Conservation (phyloP, 495 filamentous ascomycete genomes). For the Viridothelium virens region DNA sequence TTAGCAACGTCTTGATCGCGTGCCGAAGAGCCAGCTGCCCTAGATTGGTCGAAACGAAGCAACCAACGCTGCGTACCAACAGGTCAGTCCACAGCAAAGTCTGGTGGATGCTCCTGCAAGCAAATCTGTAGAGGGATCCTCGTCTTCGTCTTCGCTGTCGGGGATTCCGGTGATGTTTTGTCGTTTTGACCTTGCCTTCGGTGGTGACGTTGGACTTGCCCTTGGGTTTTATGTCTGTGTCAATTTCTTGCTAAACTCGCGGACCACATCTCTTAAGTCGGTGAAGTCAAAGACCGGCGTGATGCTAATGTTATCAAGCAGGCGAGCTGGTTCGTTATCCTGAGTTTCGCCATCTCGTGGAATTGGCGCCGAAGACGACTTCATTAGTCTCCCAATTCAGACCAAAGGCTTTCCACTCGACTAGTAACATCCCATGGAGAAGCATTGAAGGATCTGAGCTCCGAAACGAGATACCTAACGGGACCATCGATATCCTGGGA, state of each 20-base stretch:
- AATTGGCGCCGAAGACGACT: background rate
- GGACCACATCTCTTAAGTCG: constrained; percentile 48
- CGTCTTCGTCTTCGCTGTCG: constrained; percentile 33
- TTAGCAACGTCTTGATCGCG: too few species aligned
- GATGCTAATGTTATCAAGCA: constrained; percentile 45
- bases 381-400: too few species aligned
- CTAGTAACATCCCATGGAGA: too few species aligned
- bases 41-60: too few species aligned
- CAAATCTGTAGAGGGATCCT: constrained; percentile 17
- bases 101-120: background rate
- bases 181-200: background rate
- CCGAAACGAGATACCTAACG: too few species aligned
- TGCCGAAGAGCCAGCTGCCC: too few species aligned
- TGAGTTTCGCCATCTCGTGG: background rate
- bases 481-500: too few species aligned
- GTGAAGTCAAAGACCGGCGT: constrained; percentile 51
- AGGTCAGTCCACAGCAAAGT: too few species aligned
- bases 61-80: too few species aligned
- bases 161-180: constrained; percentile 20
- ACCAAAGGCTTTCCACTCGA: too few species aligned
- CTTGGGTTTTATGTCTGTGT: constrained; percentile 3
- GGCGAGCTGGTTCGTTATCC: constrained; percentile 21
- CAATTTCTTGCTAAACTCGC: constrained; percentile 35
- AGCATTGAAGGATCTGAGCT: too few species aligned
- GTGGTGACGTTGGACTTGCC: background rate